Evolutionary conservation across 2,329 filamentous ascomycete species (phyloP).

Genomic region (Colletotrichum destructivum): DNA sequence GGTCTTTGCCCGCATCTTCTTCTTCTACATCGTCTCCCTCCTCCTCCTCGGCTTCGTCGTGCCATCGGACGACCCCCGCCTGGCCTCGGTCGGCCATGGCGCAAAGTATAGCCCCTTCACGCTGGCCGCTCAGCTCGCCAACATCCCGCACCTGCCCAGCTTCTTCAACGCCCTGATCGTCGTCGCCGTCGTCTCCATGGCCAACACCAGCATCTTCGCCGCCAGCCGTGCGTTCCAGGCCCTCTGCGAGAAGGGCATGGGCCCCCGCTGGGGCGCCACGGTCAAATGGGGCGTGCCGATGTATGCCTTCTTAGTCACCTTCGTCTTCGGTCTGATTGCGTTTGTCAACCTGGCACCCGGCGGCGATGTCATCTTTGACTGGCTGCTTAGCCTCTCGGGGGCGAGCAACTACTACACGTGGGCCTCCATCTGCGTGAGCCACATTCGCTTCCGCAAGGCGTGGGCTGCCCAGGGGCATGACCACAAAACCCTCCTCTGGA

Average conservation of each 20-base stretch:
- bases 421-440: slow-evolving; percentile 61
- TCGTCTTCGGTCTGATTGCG: slow-evolving; percentile 58
- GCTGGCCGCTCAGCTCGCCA: slow-evolving; percentile 47
- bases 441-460: slow-evolving; percentile 61
- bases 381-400: slow-evolving; percentile 63
- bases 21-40: slow-evolving; percentile 69
- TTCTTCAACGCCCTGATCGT: slow-evolving; percentile 56
- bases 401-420: slow-evolving; percentile 65
- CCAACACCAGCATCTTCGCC: slow-evolving; percentile 59
- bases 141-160: slow-evolving; percentile 47
- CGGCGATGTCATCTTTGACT: slow-evolving; percentile 59
- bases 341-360: slow-evolving; percentile 58
- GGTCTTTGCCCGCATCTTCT: slow-evolving; percentile 72
- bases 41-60: slow-evolving; percentile 67
- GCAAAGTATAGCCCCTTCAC: slow-evolving; percentile 49
- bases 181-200: slow-evolving; percentile 55
- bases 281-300: slow-evolving; percentile 59
- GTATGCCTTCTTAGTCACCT: slow-evolving; percentile 57
- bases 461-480: slow-evolving; percentile 56
- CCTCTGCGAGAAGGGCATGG: slow-evolving; percentile 54
- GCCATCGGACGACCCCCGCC: slow-evolving; percentile 59
- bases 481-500: slow-evolving; percentile 52
- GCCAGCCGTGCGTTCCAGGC: slow-evolving; percentile 54
- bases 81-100: slow-evolving; percentile 49
- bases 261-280: slow-evolving; percentile 48